A percentile compares a stretch with the other conserved stretches of the same genome.
phyloP scores from a whole-genome alignment of 441 rosid genomes.

The Aleurites moluccanus region DNA sequence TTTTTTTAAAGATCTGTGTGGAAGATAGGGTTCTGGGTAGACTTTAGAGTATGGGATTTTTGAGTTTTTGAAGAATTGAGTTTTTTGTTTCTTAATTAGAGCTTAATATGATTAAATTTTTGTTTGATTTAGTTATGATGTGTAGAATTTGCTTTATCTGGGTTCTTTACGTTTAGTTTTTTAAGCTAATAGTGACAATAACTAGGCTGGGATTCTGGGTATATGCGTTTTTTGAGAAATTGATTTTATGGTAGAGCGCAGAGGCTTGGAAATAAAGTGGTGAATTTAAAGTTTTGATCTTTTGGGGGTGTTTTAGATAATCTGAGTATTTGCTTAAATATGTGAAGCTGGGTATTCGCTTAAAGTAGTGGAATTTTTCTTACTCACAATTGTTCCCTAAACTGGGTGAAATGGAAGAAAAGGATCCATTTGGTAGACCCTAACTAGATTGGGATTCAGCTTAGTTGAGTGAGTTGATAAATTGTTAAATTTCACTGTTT shows the following conservation, averaged over 20 bases:
- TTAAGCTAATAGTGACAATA: not conserved
- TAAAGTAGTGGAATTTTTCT: not conserved
- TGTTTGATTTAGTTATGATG: not conserved
- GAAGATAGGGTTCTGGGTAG: not conserved
- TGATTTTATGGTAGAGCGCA: not conserved
- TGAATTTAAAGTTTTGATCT: not conserved
- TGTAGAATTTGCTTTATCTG: not conserved
- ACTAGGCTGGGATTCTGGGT: conserved; percentile 5
- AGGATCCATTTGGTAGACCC: not conserved
- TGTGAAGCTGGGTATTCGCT: not conserved
- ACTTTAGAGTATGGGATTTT: not conserved
- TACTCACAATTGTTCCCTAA: not conserved
- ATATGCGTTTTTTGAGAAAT: not conserved
- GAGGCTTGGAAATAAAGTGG: not conserved
- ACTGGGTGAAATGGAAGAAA: not conserved
- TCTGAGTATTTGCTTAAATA: not conserved
- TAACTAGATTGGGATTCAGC: conserved; percentile 5
- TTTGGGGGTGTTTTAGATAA: not conserved
- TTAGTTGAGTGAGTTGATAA: conserved; percentile 5
- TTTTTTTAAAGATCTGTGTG: conserved; percentile 4
- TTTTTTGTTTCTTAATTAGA: not conserved
- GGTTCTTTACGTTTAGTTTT: not conserved
- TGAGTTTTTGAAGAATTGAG: not conserved
- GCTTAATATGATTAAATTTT: not conserved
- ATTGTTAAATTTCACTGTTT: not conserved